Conservation (phyloP, 768 basidiomycete species). For the Dentipellis fragilis region DNA sequence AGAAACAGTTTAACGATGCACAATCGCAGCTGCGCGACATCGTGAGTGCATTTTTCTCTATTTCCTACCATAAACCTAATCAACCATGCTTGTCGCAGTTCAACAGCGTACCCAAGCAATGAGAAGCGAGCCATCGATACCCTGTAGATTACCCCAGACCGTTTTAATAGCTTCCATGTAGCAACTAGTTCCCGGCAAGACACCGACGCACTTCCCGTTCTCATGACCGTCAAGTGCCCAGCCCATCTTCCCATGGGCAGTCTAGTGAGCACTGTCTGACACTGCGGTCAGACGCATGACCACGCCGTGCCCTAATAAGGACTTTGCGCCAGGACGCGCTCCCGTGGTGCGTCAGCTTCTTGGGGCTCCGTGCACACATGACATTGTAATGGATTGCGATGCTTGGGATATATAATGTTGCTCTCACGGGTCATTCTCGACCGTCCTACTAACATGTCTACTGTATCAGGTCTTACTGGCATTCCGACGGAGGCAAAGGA, state of each 20-base stretch:
- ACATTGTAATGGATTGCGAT: too few relatives aligned
- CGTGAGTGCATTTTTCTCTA: slow-evolving; percentile 25
- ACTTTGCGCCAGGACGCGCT: too few relatives aligned
- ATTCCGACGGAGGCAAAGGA: neutral
- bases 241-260: too few relatives aligned
- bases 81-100: slow-evolving; percentile 30
- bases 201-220: neutral
- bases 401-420: too few relatives aligned
- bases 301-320: neutral
- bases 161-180: neutral
- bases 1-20: slow-evolving; percentile 89
- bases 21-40: slow-evolving; percentile 81
- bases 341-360: too few relatives aligned
- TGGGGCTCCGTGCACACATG: too few relatives aligned
- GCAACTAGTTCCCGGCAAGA: neutral
- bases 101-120: slow-evolving; percentile 33
- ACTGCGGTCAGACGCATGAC: neutral
- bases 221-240: neutral
- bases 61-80: neutral
- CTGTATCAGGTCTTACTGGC: too few relatives aligned
- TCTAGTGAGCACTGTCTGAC: neutral
- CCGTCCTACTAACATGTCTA: too few relatives aligned
- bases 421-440: too few relatives aligned
- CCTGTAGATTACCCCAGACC: neutral
- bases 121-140: neutral